Conservation (phyloP, 2,329 filamentous ascomycete species). For the Aspergillus fumigatiaffinis region DNA sequence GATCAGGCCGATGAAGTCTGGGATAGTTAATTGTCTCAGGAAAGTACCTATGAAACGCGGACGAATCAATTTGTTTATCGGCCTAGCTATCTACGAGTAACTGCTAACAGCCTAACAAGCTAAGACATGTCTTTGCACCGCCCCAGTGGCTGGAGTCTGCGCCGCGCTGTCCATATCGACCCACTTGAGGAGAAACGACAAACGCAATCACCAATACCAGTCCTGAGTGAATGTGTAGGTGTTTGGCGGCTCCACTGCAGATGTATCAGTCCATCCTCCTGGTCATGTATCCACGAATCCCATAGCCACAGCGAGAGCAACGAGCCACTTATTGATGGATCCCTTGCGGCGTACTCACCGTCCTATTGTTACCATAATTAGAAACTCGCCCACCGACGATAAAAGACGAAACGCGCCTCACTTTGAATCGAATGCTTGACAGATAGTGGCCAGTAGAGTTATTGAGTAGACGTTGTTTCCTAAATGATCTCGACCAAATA, state of each 20-base stretch:
- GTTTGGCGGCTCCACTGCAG: not conserved
- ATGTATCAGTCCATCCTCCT: not conserved
- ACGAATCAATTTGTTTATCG: not conserved
- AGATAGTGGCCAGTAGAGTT: not conserved
- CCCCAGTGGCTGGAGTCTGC: not conserved
- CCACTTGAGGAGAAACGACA: not conserved
- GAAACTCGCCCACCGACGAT: not conserved
- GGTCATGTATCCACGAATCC: not conserved
- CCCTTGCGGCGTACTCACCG: not conserved
- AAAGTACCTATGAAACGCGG: not conserved
- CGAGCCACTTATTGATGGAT: not conserved
- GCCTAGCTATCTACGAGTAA: not conserved
- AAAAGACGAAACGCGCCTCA: conserved; percentile 4
- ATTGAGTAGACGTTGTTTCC: not conserved
- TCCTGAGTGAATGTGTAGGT: not conserved
- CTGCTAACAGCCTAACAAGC: not conserved
- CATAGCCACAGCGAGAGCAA: not conserved
- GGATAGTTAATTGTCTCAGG: not conserved
- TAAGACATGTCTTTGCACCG: not conserved
- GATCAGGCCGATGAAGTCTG: not conserved
- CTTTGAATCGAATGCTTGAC: conserved; percentile 6
- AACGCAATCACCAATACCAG: not conserved
- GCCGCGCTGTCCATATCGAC: not conserved
- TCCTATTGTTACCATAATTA: not conserved
- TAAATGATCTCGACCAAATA: not conserved